Conservation (phyloP, 2,329 filamentous ascomycete genomes). For the Penicillium concentricum region DNA sequence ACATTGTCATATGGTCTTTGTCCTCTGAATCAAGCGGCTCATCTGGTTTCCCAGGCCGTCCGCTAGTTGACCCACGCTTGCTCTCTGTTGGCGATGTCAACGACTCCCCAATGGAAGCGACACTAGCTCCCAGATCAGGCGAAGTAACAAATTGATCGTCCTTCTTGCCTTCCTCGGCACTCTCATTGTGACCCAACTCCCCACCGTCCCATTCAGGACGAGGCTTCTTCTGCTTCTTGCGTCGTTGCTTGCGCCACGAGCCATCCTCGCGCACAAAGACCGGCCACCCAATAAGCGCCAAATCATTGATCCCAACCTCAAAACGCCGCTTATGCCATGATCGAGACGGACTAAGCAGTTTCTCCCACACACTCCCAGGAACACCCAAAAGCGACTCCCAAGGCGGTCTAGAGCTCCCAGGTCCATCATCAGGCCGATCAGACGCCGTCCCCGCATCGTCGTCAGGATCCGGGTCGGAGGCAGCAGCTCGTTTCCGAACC, state of each 20-base stretch:
- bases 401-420: constrained; percentile 27
- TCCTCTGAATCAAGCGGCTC: constrained; percentile 35
- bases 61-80: constrained; percentile 26
- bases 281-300: constrained; percentile 79
- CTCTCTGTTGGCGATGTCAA: constrained; percentile 22
- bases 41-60: constrained; percentile 21
- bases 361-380: constrained; percentile 73
- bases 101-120: constrained; percentile 31
- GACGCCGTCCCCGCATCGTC: constrained; percentile 31
- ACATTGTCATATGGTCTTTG: constrained; percentile 82
- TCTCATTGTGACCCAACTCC: constrained; percentile 38
- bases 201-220: constrained; percentile 32
- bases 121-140: constrained; percentile 30
- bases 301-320: constrained; percentile 75
- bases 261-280: constrained; percentile 79
- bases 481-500: constrained; percentile 28
- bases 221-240: constrained; percentile 41
- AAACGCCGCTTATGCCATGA: constrained; percentile 80
- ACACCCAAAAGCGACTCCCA: constrained; percentile 69
- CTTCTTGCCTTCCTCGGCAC: constrained; percentile 33
- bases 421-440: constrained; percentile 29
- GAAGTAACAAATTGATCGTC: constrained; percentile 30
- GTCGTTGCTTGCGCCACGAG: constrained; percentile 68
- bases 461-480: constrained; percentile 35
- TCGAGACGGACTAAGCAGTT: constrained; percentile 71